Conservation (phyloP, 495 filamentous ascomycete species). For the Coniosporium apollinis region DNA sequence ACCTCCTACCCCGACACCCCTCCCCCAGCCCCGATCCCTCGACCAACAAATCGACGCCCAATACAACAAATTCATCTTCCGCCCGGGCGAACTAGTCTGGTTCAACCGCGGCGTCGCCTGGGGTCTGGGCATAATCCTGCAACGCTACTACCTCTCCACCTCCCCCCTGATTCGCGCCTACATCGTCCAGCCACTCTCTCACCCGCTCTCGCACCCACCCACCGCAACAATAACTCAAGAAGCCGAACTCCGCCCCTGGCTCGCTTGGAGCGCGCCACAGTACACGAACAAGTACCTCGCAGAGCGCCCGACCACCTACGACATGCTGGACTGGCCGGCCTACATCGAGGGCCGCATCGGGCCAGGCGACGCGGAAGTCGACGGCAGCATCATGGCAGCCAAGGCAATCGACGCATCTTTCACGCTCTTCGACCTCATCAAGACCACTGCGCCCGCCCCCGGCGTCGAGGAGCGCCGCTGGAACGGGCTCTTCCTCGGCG, state of each 20-base stretch:
- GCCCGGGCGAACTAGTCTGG: slow-evolving; percentile 43
- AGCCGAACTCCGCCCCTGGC: slow-evolving; percentile 35
- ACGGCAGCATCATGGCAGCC: slow-evolving; percentile 43
- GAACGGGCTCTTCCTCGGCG: slow-evolving; percentile 44
- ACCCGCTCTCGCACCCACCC: slow-evolving; percentile 26
- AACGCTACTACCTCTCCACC: slow-evolving; percentile 19
- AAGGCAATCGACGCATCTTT: slow-evolving; percentile 39
- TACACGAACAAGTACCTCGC: slow-evolving; percentile 18
- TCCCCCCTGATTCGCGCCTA: slow-evolving; percentile 18
- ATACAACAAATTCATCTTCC: slow-evolving; percentile 33
- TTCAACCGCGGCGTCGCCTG: slow-evolving; percentile 37
- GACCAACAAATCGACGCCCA: slow-evolving; percentile 30
- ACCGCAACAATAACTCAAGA: slow-evolving; percentile 24
- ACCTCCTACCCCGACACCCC: slow-evolving; percentile 17
- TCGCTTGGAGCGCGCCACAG: slow-evolving; percentile 42
- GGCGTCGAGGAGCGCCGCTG: slow-evolving; percentile 27
- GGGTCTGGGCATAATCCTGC: slow-evolving; percentile 36
- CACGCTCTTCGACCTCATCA: slow-evolving; percentile 32
- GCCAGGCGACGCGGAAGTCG: slow-evolving; percentile 33
- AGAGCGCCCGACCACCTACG: slow-evolving; percentile 24
- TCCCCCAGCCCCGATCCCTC: slow-evolving; percentile 22
- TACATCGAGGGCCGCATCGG: slow-evolving; percentile 26
- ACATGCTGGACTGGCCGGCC: slow-evolving; percentile 35
- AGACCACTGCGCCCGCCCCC: slow-evolving; percentile 21
- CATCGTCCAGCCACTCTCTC: slow-evolving; percentile 34